Evolutionary conservation across 805 yeast genomes (phyloP), one percentile per base, ranked within the genome.

Genomic region (Yarrowia divulgata): DNA sequence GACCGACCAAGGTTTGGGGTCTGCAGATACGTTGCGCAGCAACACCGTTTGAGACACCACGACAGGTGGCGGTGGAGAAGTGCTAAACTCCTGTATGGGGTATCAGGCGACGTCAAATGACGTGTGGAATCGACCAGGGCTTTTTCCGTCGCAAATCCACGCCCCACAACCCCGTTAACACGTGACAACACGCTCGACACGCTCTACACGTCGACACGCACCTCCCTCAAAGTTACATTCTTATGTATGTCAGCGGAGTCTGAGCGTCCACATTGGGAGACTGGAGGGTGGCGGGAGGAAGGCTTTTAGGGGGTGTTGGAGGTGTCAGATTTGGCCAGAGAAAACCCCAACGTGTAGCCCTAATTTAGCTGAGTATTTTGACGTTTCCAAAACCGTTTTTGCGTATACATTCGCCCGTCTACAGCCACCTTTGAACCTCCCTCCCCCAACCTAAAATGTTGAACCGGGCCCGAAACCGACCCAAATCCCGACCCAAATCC

Each of bases 181-280:
- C 60, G 60, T 8, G 14, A 4, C n/a, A 34, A 34, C 37, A 9
- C 37, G 37, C 37, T 40, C 43, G 12, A 52, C 58, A 32, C 58
- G 58, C 13, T 52, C 58, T 13, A 39, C 60, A 54, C 60, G 60
- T 54, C 60, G 19, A 39, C 60, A 54, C 60, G 60, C 60, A 54
- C 60, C 60, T 54, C 60, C 60, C 60, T 54, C 60, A 54, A 54
- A 54, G 60, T 54, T 54, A 54, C 60, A 54, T 54, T 54, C 60
- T 54, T 54, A 54, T 54, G 60, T 54, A 39, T 14, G 60, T 54
- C 40, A 34, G 16, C 6, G 34, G n/a, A 14, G n/a, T n/a, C 37
- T 23, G 37, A 34, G 37, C 37, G 10, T 34, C 37, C 37, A 34
- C 37, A 34, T 34, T 34, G 37, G 37, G 37, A 34, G 10, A 34